These are phyloP conservation scores for Elongisporangium anandrum DNA, from an alignment of 352 stramenopile species.

Conservation along the genomic window DNA sequence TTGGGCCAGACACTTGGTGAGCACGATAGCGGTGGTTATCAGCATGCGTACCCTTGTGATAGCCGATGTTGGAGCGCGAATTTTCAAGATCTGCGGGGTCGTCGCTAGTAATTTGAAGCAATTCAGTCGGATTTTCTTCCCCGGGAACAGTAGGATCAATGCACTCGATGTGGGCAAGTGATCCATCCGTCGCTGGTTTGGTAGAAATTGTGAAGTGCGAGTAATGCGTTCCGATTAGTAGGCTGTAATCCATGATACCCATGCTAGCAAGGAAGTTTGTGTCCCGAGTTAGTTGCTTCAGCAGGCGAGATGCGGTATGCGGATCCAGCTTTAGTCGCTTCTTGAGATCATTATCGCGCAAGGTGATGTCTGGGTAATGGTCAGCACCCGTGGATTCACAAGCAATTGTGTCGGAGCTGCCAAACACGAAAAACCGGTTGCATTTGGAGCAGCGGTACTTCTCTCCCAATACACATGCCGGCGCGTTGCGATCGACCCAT, in stretches of 20 bases:
- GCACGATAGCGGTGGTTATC: conserved; percentile 56
- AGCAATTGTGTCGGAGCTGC: conserved; percentile 23
- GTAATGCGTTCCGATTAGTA: conserved; percentile 86
- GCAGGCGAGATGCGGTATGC: conserved; percentile 40
- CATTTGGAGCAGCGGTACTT: conserved; percentile 83
- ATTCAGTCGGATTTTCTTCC: conserved; percentile 23
- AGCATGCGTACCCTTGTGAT: conserved; percentile 9
- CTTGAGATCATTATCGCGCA: conserved; percentile 86
- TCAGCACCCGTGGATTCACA: conserved; percentile 61
- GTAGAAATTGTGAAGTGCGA: conserved; percentile 74
- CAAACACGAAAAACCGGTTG: conserved; percentile 82
- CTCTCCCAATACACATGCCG: conserved; percentile 67
- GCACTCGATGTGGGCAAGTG: neutral
- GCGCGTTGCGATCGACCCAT: conserved; percentile 84
- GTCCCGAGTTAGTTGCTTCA: conserved; percentile 80
- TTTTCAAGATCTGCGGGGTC: conserved; percentile 2
- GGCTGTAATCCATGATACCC: conserved; percentile 91
- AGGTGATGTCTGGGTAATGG: conserved; percentile 78
- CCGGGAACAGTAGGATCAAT: neutral
- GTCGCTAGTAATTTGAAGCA: conserved; percentile 33
- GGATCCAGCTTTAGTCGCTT: conserved; percentile 71
- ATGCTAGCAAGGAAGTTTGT: conserved; percentile 79
- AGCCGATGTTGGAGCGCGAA: neutral
- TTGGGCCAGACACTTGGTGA: conserved; percentile 79
- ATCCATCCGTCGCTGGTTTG: conserved; percentile 7